Evolutionary conservation across 257 asterid genomes (phyloP).

Genomic region (Solanum medicagineum): DNA sequence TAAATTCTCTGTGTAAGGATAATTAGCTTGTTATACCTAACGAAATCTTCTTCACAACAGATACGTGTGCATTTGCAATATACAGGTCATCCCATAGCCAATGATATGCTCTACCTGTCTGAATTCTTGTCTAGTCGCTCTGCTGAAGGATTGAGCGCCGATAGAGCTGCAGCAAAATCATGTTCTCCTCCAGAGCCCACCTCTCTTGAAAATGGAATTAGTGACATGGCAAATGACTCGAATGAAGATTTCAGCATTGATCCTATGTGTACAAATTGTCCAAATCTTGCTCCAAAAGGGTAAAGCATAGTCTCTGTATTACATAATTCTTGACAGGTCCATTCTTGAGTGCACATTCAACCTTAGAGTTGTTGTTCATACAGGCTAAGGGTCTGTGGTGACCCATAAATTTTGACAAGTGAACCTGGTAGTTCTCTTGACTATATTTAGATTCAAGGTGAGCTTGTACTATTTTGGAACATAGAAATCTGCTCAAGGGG

Average conservation of each 20-base stretch:
- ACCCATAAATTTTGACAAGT: background rate
- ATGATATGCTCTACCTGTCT: slow-evolving; percentile 72
- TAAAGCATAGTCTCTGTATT: slow-evolving; percentile 17
- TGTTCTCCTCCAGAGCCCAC: slow-evolving; percentile 10
- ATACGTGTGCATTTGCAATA: slow-evolving; percentile 87
- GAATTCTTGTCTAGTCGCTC: slow-evolving; percentile 29
- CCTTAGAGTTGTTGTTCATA: background rate
- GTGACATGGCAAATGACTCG: slow-evolving; percentile 18
- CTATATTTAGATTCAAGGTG: background rate
- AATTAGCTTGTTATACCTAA: background rate
- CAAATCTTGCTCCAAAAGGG: slow-evolving; percentile 87
- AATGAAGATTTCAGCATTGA: slow-evolving; percentile 45
- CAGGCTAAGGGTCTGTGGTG: background rate
- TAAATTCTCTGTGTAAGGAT: background rate
- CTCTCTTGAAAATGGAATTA: slow-evolving; percentile 12
- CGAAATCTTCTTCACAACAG: slow-evolving; percentile 26
- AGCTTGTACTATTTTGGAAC: background rate
- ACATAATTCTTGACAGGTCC: background rate
- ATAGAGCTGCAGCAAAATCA: slow-evolving; percentile 44
- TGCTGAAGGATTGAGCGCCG: slow-evolving; percentile 34
- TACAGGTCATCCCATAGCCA: slow-evolving; percentile 88
- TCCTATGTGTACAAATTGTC: slow-evolving; percentile 96
- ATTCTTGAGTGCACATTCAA: background rate
- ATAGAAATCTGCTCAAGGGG: background rate
- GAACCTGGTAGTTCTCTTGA: background rate